Conservation (phyloP, 2,329 filamentous ascomycete species). For the Periconia sp. region DNA sequence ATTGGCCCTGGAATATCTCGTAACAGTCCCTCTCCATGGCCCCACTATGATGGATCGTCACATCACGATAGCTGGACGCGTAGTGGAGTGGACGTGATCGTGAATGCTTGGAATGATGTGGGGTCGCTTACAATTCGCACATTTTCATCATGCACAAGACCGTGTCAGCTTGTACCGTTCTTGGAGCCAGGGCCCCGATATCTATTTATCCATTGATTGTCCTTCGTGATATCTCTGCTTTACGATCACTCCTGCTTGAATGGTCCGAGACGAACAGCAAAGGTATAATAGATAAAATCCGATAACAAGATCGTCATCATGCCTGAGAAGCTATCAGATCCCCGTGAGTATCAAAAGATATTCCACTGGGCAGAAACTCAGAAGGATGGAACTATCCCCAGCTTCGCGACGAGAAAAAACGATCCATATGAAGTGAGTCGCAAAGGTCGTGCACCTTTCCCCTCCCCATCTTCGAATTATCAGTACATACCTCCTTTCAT, state of each 20-base stretch:
- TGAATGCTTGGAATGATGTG: not conserved
- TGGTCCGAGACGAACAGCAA: too few species aligned
- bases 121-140: not conserved
- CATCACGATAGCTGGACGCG: not conserved
- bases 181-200: too few species aligned
- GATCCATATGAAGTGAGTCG: conserved; percentile 54
- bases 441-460: conserved; percentile 3
- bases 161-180: not conserved
- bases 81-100: not conserved
- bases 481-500: conserved; percentile 3
- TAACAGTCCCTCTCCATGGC: not conserved
- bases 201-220: too few species aligned
- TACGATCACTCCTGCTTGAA: too few species aligned
- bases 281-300: too few species aligned
- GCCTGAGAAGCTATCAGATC: conserved; percentile 32
- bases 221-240: too few species aligned
- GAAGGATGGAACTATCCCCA: conserved; percentile 57
- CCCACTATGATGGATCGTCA: not conserved
- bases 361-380: conserved; percentile 62
- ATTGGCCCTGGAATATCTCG: not conserved
- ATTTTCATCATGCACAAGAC: not conserved
- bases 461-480: not conserved
- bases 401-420: conserved; percentile 56
- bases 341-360: conserved; percentile 41
- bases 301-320: conserved; percentile 15